Evolutionary conservation across 2,329 filamentous ascomycete genomes (phyloP).

Genomic region (Diaporthe citrichinensis): DNA sequence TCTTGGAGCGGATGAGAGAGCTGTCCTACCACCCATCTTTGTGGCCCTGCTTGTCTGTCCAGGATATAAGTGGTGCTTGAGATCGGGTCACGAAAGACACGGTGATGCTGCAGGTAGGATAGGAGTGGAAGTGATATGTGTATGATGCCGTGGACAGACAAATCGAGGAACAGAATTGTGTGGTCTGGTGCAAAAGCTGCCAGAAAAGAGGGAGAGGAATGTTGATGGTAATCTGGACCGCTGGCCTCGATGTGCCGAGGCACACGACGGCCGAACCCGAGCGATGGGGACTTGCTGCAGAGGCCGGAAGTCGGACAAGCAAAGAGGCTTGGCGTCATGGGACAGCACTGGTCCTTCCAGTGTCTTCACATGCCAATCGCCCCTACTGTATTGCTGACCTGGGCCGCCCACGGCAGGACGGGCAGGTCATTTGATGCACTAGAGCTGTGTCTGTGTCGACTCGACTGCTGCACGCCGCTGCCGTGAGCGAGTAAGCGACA

Average conservation of each 20-base stretch:
- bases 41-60: slow-evolving; percentile 22
- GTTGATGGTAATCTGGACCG: slow-evolving; percentile 18
- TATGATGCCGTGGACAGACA: slow-evolving; percentile 6
- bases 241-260: slow-evolving; percentile 20
- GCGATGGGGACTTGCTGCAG: slow-evolving; percentile 20
- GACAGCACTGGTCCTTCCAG: slow-evolving; percentile 3
- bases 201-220: slow-evolving; percentile 26
- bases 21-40: slow-evolving; percentile 45
- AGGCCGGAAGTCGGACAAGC: slow-evolving; percentile 27
- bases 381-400: slow-evolving; percentile 6
- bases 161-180: neutral
- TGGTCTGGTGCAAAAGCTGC: neutral
- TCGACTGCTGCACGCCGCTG: neutral
- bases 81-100: neutral
- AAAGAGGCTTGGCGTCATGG: slow-evolving; percentile 26
- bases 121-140: neutral
- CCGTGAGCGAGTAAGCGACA: slow-evolving; percentile 9
- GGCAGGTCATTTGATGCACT: slow-evolving; percentile 18
- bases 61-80: slow-evolving; percentile 6
- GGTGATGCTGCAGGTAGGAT: neutral
- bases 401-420: neutral
- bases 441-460: neutral
- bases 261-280: slow-evolving; percentile 30
- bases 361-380: slow-evolving; percentile 29
- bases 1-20: neutral